Evolutionary conservation across 352 stramenopile genomes (phyloP).

Genomic region (Phytopythium delawarense): DNA sequence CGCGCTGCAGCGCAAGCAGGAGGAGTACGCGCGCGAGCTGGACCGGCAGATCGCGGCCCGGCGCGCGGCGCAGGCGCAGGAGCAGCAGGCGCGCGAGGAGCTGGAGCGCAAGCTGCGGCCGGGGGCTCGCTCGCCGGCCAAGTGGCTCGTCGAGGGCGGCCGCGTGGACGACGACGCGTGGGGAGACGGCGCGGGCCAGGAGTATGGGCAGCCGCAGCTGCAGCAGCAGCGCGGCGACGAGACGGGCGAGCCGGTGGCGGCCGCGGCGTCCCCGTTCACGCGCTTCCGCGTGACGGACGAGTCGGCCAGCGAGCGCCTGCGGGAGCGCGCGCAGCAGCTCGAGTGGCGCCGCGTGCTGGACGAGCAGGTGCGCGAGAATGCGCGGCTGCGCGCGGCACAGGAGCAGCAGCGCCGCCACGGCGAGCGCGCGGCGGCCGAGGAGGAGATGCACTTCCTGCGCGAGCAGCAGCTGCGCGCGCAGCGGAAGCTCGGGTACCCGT

Average conservation of each 20-base stretch:
- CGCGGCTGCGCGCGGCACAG: slow-evolving; percentile 39
- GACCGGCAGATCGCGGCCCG: slow-evolving; percentile 68
- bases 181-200: not conserved
- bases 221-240: slow-evolving; percentile 23
- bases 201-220: slow-evolving; percentile 9
- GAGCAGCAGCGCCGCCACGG: slow-evolving; percentile 27
- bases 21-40: slow-evolving; percentile 63
- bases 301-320: slow-evolving; percentile 42
- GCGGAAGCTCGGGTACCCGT: slow-evolving; percentile 28
- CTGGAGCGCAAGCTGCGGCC: slow-evolving; percentile 51
- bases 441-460: slow-evolving; percentile 47
- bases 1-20: slow-evolving; percentile 44
- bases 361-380: slow-evolving; percentile 71
- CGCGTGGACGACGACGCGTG: slow-evolving; percentile 16
- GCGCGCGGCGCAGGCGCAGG: slow-evolving; percentile 35
- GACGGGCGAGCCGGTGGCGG: slow-evolving; percentile 21
- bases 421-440: slow-evolving; percentile 36
- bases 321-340: slow-evolving; percentile 62
- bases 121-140: slow-evolving; percentile 51
- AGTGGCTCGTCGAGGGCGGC: slow-evolving; percentile 69
- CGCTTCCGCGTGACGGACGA: slow-evolving; percentile 64
- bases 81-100: slow-evolving; percentile 49
- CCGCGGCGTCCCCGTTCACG: slow-evolving; percentile 22
- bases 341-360: slow-evolving; percentile 68
- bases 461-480: slow-evolving; percentile 65